Conservation (phyloP, 192 early-diverging fungal species). For the Pilaira anomala region DNA sequence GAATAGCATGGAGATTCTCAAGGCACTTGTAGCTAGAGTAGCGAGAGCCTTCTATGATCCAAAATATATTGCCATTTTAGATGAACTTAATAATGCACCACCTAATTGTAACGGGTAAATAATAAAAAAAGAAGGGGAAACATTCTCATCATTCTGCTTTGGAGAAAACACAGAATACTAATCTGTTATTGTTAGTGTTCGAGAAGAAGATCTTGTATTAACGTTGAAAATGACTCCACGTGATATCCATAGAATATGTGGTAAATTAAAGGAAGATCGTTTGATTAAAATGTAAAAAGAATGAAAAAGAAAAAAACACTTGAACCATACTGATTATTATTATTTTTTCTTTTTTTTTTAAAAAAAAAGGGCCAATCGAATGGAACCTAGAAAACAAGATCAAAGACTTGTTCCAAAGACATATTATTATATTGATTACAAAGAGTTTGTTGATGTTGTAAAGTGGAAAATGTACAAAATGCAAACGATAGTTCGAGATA, state of each 20-base stretch:
- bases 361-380: constrained; percentile 41
- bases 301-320: constrained; percentile 4
- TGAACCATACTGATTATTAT: neutral
- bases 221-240: constrained; percentile 59
- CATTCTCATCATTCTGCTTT: neutral
- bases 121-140: neutral
- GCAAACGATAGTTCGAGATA: constrained; percentile 53
- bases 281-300: constrained; percentile 63
- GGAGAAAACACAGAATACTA: constrained; percentile 7
- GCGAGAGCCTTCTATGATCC: constrained; percentile 84
- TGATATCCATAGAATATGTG: constrained; percentile 78
- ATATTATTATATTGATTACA: constrained; percentile 91
- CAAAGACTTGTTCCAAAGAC: constrained; percentile 57
- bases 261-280: constrained; percentile 72
- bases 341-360: neutral
- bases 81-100: constrained; percentile 64
- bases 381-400: constrained; percentile 56
- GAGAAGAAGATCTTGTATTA: constrained; percentile 74
- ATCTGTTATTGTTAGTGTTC: constrained; percentile 42
- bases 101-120: constrained; percentile 30
- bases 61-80: constrained; percentile 74
- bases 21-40: constrained; percentile 66
- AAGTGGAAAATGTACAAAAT: constrained; percentile 91
- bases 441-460: constrained; percentile 88
- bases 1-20: constrained; percentile 44